phyloP scores from a whole-genome alignment of 768 basidiomycete genomes.

The Podaxis pistillaris region DNA sequence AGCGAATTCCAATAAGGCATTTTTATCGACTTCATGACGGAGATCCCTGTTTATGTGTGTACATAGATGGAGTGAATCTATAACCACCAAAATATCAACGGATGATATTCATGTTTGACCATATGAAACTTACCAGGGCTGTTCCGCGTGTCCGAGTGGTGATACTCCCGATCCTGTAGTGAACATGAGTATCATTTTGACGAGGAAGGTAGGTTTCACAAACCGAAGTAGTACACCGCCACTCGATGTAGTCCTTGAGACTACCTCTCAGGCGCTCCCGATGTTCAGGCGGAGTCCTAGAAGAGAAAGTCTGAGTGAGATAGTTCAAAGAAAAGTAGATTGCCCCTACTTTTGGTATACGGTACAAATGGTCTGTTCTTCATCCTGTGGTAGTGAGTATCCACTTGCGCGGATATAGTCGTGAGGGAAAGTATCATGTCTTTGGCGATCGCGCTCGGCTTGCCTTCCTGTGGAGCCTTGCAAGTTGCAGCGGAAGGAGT shows the following conservation, averaged over 20 bases:
- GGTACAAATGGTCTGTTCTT: conserved; percentile 5
- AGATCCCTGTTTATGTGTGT: not conserved
- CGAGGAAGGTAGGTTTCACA: not conserved
- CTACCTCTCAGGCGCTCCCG: not conserved
- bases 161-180: not conserved
- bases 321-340: not conserved
- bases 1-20: not conserved
- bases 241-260: conserved; percentile 2
- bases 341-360: not conserved
- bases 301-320: not conserved
- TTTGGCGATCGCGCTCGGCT: not conserved
- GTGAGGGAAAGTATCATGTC: not conserved
- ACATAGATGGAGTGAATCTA: conserved; percentile 1
- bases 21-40: not conserved
- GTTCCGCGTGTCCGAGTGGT: not conserved
- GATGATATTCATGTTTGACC: not conserved
- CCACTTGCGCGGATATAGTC: not conserved
- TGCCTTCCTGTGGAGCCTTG: not conserved
- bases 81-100: not conserved
- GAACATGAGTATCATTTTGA: not conserved
- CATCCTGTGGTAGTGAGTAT: not conserved
- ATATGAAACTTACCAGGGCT: not conserved
- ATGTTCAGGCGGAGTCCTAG: conserved; percentile 1
- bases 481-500: not conserved
- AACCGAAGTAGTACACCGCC: not conserved